phyloP scores from a whole-genome alignment of 2,329 filamentous ascomycete genomes.

The Samsoniella hepiali region DNA sequence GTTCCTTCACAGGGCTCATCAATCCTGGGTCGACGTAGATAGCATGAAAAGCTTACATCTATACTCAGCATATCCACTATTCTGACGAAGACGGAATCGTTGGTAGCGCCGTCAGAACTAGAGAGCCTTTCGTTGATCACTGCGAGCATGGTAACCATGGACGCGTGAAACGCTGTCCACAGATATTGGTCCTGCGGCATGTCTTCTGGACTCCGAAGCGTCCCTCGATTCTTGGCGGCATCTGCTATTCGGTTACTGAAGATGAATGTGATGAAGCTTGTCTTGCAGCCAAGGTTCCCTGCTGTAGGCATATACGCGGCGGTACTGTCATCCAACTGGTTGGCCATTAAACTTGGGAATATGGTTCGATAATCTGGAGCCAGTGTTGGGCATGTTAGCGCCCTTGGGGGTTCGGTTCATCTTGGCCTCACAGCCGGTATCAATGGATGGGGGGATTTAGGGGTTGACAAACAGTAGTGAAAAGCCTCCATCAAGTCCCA shows the following conservation, averaged over 20 bases:
- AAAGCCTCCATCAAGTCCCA: constrained; percentile 13
- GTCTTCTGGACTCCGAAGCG: constrained; percentile 4
- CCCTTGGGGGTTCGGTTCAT: background rate
- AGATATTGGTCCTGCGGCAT: constrained; percentile 8
- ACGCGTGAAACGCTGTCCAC: constrained; percentile 8
- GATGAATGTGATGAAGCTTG: constrained; percentile 13
- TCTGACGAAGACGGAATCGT: constrained; percentile 8
- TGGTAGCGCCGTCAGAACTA: background rate
- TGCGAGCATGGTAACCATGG: constrained; percentile 4
- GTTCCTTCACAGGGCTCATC: background rate
- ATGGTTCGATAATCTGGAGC: constrained; percentile 10
- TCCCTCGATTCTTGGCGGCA: constrained; percentile 6
- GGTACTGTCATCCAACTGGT: constrained; percentile 2
- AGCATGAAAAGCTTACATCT: constrained; percentile 2
- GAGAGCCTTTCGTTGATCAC: constrained; percentile 9
- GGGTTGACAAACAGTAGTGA: constrained; percentile 1
- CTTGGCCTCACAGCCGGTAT: background rate
- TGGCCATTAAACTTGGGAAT: constrained; percentile 1
- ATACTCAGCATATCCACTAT: constrained; percentile 12
- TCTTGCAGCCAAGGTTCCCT: constrained; percentile 13
- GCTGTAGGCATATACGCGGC: background rate
- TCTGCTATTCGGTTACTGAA: constrained; percentile 17
- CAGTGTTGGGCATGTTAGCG: background rate
- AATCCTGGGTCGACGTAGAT: background rate
- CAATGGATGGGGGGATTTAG: background rate